Base-by-base conservation (phyloP, 345 rosid species). In the Turritis glabra region DNA sequence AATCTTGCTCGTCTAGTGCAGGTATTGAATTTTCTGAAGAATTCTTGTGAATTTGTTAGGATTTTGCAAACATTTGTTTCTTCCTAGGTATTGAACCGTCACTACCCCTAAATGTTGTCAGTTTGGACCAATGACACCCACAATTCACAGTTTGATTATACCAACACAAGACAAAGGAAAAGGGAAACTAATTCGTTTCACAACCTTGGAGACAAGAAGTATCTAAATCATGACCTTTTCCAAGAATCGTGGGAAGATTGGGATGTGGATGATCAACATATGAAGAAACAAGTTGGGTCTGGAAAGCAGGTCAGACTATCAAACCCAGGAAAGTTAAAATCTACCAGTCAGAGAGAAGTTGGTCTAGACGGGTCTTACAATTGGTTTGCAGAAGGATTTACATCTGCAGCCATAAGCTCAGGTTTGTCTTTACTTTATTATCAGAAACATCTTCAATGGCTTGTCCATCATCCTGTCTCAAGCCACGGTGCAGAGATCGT, bases 1-100 rank as follows among this genome's bases (percentile, higher is more conserved):
- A 90, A 80, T 92, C 98, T 26, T 83, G 90, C 94, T 87, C 91
- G 10, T 90, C 96, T 72, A 83, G 84, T 59, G 92, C 96, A 88
- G 96, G 98, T 92, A 71, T 64, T 67, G 27, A 61, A 26, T 26
- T 71, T 59, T 58, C 46, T 53, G 65, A 56, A 40, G 21, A 59
- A 21, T 15, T 55, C 57, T 21, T 52, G 32, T 64, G 64, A 64
- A 46, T 64, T 43, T 37, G 32, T 64, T 37, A 40, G 19, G 37
- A 67, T 60, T 33, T 67, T 60, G 63, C 30, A 51, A 67, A 60
- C 40, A 33, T 69, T 29, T 27, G 35, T 26, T 64, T 55, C 35
- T 46, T 57, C 22, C 57, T 37, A 53, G 46, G 66, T 66, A 18
- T 8, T 64, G 23, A 59, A 61, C 64, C 54, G 21, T 69, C 48